These are phyloP conservation scores for Ophiostoma quercus DNA, from an alignment of 2,329 filamentous ascomycete genomes.

Conservation along the genomic window DNA sequence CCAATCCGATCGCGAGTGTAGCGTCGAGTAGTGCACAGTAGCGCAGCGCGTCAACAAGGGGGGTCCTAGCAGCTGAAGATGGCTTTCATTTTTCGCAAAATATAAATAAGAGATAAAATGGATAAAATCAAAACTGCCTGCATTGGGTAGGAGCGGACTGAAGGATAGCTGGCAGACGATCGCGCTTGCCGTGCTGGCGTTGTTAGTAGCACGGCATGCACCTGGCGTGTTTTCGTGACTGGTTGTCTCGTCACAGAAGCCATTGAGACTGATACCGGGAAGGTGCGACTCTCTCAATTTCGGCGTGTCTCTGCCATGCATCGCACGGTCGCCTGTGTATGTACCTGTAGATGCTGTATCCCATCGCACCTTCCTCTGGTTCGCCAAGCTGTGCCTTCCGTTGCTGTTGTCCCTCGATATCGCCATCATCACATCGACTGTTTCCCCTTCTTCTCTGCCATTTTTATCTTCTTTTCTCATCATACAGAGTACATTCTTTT, in stretches of 20 bases:
- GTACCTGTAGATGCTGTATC: neutral
- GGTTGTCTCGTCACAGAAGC: neutral
- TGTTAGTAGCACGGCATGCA: no score
- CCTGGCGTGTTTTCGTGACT: neutral
- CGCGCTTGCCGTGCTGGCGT: constrained; percentile 8
- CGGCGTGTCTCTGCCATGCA: constrained; percentile 9
- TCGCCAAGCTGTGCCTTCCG: neutral
- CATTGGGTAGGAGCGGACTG: neutral
- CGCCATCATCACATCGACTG: neutral
- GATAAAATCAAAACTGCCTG: neutral
- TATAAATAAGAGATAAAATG: neutral
- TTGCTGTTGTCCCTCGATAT: neutral
- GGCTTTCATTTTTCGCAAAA: neutral
- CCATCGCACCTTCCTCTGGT: constrained; percentile 1
- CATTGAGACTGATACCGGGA: neutral
- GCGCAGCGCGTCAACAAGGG: constrained; percentile 5
- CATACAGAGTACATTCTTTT: neutral
- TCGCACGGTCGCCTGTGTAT: neutral
- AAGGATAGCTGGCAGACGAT: neutral
- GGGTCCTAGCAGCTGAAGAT: constrained; percentile 3
- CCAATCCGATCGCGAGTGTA: neutral
- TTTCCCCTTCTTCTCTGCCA: neutral
- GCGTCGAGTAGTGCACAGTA: constrained; percentile 6
- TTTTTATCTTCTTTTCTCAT: neutral
- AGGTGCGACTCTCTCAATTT: constrained; percentile 15